phyloP scores from a whole-genome alignment of 2,329 filamentous ascomycete genomes.

The Fusarium liriodendri region DNA sequence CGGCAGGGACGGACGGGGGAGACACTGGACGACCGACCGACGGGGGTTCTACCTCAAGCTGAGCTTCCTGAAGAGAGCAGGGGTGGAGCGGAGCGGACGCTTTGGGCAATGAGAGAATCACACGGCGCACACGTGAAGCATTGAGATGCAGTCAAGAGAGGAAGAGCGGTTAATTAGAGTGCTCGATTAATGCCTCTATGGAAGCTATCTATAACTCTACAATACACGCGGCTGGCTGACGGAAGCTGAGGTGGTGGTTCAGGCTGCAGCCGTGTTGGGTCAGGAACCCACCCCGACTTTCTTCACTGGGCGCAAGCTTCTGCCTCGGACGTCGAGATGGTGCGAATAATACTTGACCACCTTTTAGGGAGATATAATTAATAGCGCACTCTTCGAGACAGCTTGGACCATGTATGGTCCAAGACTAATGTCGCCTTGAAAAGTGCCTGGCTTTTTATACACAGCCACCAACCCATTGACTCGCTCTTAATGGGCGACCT shows the following conservation, averaged over 20 bases:
- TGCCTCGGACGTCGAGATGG: neutral
- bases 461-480: slow-evolving; percentile 26
- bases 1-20: slow-evolving; percentile 33
- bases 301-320: slow-evolving; percentile 20
- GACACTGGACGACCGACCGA: neutral
- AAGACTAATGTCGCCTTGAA: neutral
- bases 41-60: slow-evolving; percentile 1
- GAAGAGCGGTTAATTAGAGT: neutral
- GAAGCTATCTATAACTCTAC: neutral
- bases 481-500: slow-evolving; percentile 26
- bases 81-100: slow-evolving; percentile 22
- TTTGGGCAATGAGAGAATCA: slow-evolving; percentile 14
- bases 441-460: neutral
- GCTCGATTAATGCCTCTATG: neutral
- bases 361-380: neutral
- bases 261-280: slow-evolving; percentile 31
- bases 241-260: slow-evolving; percentile 36
- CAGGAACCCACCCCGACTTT: slow-evolving; percentile 5
- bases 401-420: neutral
- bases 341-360: neutral
- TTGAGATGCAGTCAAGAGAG: neutral
- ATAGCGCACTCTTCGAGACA: neutral
- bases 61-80: neutral
- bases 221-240: slow-evolving; percentile 33
- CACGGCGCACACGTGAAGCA: slow-evolving; percentile 13